phyloP scores from a whole-genome alignment of 768 basidiomycete species.

The Rhizopogon vesiculosus region DNA sequence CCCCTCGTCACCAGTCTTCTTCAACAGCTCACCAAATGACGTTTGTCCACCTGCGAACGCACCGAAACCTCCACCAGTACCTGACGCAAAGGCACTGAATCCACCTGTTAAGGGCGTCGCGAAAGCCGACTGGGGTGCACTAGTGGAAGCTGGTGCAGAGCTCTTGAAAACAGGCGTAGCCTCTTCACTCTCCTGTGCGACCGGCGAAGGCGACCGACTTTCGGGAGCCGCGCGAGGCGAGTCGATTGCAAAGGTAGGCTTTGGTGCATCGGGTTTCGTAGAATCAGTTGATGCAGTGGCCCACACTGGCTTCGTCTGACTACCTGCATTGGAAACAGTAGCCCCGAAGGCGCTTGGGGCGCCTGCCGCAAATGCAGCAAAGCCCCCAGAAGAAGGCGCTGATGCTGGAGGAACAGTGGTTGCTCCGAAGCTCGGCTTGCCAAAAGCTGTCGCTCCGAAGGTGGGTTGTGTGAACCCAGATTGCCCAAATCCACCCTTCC shows the following conservation, averaged over 20 bases:
- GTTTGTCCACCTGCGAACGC: constrained; percentile 45
- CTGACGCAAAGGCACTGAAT: constrained; percentile 16
- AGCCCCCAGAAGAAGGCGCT: constrained; percentile 24
- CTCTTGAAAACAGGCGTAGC: too few relatives aligned
- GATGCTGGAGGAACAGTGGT: constrained; percentile 10
- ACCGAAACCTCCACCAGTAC: constrained; percentile 41
- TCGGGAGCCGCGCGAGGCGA: constrained; percentile 13
- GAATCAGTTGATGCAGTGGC: constrained; percentile 1
- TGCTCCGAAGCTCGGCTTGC: constrained; percentile 28
- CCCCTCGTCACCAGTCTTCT: constrained; percentile 28
- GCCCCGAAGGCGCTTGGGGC: constrained; percentile 25
- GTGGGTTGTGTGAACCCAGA: constrained; percentile 29
- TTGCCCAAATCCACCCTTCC: constrained; percentile 24
- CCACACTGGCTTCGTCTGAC: constrained; percentile 21
- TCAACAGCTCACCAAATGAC: constrained; percentile 62
- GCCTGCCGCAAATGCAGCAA: constrained; percentile 29
- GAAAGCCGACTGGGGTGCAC: too few relatives aligned
- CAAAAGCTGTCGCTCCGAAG: constrained; percentile 38
- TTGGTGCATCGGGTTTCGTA: constrained; percentile 6
- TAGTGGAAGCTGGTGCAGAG: background rate
- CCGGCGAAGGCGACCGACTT: constrained; percentile 26
- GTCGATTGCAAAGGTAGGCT: constrained; percentile 2
- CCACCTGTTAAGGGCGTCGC: too few relatives aligned
- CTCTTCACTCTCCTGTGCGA: background rate
- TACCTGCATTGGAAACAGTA: constrained; percentile 11